Base-by-base conservation (phyloP, 441 rosid species). In the Gossypium laxum region DNA sequence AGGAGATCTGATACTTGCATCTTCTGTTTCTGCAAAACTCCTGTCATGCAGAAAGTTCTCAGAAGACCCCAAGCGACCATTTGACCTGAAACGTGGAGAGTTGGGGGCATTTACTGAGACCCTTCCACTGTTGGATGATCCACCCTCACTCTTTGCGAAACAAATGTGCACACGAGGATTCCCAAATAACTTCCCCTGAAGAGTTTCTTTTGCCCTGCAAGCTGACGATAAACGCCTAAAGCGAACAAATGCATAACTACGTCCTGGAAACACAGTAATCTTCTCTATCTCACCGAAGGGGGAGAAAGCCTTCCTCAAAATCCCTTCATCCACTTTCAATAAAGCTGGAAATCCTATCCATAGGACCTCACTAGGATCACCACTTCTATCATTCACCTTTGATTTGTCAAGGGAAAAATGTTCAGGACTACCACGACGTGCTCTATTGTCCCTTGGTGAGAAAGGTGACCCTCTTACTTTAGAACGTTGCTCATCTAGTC, bases 161-260 rank as follows among this genome's bases (percentile, higher is more conserved):
- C 95, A 91, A 76, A 93, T 91, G 78, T 90, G 96, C 47, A 93
- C 98, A 34, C 95, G 97, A 19, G 97, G 96, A 80, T 93, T 90
- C 60, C 93, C 97, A 72, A 93, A 90, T 74, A 93, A 71, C 75
- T 91, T 91, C 43, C 97, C 98, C 80, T 93, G 95, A 73, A 93
- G 95, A 75, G 92, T 85, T 78, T 93, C 96, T 84, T 91, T 93
- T 24, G 98, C 97, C 84, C 85, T 80, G 83, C 84, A 87, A 72
- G 98, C 96, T 67, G 96, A 82, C 21, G 70, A 71, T 58, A 83
- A 11, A 76, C 73, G 84, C 74, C 86, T 82, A 82, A 90, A 93
- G 32, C 85, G 92, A 77, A 93, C 91, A 81, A 93, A 93, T 73
- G 98, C 98, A 82, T 91, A 93, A 80, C 96, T 93, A 69, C 97